phyloP scores from a whole-genome alignment of 441 rosid species.

The Biscutella auriculata region DNA sequence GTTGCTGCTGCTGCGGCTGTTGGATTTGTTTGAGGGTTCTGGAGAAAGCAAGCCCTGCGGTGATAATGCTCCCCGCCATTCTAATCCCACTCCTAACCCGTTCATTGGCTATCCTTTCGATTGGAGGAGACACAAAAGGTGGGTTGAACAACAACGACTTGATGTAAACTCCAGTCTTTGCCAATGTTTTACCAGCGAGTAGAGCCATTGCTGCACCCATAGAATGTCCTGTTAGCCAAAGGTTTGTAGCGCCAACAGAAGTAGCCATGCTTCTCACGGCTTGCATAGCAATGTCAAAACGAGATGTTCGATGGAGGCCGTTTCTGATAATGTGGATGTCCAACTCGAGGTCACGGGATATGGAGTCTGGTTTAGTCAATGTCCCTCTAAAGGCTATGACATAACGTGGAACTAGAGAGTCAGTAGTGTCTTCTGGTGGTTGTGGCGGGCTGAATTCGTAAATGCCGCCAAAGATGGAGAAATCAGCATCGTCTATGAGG shows the following conservation, averaged over 20 bases:
- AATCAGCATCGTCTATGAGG: slow-evolving; percentile 66
- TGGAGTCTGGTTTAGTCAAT: slow-evolving; percentile 58
- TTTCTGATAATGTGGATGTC: slow-evolving; percentile 54
- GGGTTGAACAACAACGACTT: slow-evolving; percentile 71
- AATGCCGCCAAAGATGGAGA: slow-evolving; percentile 73
- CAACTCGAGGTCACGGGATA: slow-evolving; percentile 55
- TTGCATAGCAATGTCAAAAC: slow-evolving; percentile 66
- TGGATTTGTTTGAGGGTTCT: slow-evolving; percentile 31
- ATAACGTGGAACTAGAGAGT: slow-evolving; percentile 30
- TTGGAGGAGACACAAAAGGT: slow-evolving; percentile 69
- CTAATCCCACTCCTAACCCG: slow-evolving; percentile 58
- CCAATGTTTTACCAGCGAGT: slow-evolving; percentile 76
- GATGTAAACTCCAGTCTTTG: slow-evolving; percentile 41
- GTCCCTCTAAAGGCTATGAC: slow-evolving; percentile 85
- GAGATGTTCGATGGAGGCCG: slow-evolving; percentile 61
- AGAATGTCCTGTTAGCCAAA: slow-evolving; percentile 92
- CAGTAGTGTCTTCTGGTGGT: neutral
- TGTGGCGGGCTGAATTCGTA: slow-evolving; percentile 44
- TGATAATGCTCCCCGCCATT: slow-evolving; percentile 59
- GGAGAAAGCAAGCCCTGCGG: slow-evolving; percentile 72
- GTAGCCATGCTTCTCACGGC: slow-evolving; percentile 57
- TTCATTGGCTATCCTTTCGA: slow-evolving; percentile 59
- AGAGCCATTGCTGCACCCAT: slow-evolving; percentile 80
- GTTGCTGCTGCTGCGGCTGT: slow-evolving; percentile 15
- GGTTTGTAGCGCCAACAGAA: slow-evolving; percentile 45